Evolutionary conservation across 139 green algal genomes (phyloP), one percentile per base, ranked within the genome.

Genomic region (Coelastrella sp.): DNA sequence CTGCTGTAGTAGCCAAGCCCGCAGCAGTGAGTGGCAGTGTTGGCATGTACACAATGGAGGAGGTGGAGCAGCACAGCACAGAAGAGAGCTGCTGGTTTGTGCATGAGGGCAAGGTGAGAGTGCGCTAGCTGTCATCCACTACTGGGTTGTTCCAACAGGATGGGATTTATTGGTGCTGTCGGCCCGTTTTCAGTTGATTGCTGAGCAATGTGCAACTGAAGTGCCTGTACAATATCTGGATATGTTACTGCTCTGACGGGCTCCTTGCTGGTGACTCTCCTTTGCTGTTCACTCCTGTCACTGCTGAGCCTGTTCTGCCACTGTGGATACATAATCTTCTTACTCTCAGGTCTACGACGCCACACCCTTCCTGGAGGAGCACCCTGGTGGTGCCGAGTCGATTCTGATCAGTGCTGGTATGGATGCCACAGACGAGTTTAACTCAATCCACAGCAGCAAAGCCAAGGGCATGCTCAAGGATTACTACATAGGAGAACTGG

Each of bases 61-160:
- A 98, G 91, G 93, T 99, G 80, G 93, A 92, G 74, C 75, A 95
- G 92, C 97, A 99, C 92, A 93, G 90, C 65, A 94, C 78, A 17
- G 94, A 97, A 84, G 92, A 97, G 68, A 96, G 93, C 60, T 92
- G 91, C 25, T 99, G 98, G 98, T 99, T 99, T 93, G 96, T 99
- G 63, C 93, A 98, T 68, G 95, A 98, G 57, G 95, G 94, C 89
- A 98, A 98, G 93, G 96, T 98, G 91, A 22, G 86, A 24, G 7
- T 10, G 7, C 4, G 68, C 35, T 49, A 49, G 35, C 35, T 49
- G 35, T 49, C 35, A 49, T 49, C 35, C 35, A 49, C 35, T 49
- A 49, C 35, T 49, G 35, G 35, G 35, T 1, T 49, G 35, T 49
- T 49, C 35, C 35, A 49, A 49, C 35, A 49, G 35, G 35, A 3